These are phyloP conservation scores for Cercospora sp. DNA, from an alignment of 2,329 filamentous ascomycete genomes.

Conservation along the genomic window DNA sequence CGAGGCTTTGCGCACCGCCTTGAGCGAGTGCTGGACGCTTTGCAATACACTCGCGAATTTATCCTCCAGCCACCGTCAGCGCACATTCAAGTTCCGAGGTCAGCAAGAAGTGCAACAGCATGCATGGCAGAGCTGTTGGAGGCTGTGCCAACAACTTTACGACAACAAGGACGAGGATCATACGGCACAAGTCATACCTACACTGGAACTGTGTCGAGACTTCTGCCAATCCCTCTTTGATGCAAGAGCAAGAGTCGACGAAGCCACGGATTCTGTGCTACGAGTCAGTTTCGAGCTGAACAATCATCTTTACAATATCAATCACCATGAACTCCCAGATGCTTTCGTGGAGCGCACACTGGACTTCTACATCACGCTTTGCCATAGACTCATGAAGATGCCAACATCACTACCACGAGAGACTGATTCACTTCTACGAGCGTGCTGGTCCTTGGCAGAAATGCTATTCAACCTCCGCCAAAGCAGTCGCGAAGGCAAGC, in stretches of 20 bases:
- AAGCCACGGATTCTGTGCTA: constrained; percentile 79
- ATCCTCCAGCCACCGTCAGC: constrained; percentile 78
- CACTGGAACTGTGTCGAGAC: constrained; percentile 82
- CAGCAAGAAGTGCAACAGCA: constrained; percentile 78
- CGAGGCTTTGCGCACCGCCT: constrained; percentile 68
- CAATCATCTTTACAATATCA: constrained; percentile 91
- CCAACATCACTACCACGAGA: constrained; percentile 75
- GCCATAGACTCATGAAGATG: constrained; percentile 95
- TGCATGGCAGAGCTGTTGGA: constrained; percentile 94
- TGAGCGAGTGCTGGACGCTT: constrained; percentile 89
- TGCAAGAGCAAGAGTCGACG: constrained; percentile 73
- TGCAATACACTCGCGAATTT: constrained; percentile 87
- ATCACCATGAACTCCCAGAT: constrained; percentile 80
- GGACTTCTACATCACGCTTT: constrained; percentile 92
- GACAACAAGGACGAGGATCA: constrained; percentile 72
- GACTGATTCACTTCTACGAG: constrained; percentile 78
- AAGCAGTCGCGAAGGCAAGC: constrained; percentile 70
- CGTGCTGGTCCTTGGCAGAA: constrained; percentile 88
- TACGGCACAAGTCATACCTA: constrained; percentile 68
- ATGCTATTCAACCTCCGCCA: constrained; percentile 91
- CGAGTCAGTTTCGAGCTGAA: constrained; percentile 93
- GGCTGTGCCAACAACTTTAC: constrained; percentile 85
- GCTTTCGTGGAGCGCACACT: constrained; percentile 85
- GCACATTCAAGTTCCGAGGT: constrained; percentile 73
- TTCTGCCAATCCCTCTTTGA: constrained; percentile 93